Evolutionary conservation across 345 rosid species (phyloP).

Genomic region (Moricandia moricandioides): DNA sequence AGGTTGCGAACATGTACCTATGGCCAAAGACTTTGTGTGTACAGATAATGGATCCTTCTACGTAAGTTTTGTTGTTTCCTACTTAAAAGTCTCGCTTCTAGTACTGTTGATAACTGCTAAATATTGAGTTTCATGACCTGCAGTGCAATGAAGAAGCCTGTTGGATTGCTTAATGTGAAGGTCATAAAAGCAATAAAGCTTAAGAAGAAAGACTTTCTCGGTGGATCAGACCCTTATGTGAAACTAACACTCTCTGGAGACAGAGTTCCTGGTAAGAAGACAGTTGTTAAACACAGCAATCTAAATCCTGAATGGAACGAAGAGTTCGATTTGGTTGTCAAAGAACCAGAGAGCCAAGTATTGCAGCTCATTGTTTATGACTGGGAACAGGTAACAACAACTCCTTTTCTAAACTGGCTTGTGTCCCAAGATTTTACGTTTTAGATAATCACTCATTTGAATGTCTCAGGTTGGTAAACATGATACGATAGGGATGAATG

Average conservation of each 20-base stretch:
- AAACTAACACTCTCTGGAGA: constrained; percentile 79
- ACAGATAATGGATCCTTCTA: constrained; percentile 71
- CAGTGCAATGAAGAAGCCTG: constrained; percentile 79
- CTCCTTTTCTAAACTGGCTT: not conserved
- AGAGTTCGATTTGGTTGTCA: constrained; percentile 69
- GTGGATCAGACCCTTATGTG: constrained; percentile 92
- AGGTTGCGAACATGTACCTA: constrained; percentile 89
- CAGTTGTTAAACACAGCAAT: constrained; percentile 75
- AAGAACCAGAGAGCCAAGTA: constrained; percentile 72
- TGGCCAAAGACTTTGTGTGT: constrained; percentile 94
- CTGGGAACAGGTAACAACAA: constrained; percentile 78
- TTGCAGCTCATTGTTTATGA: constrained; percentile 66
- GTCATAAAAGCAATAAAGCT: constrained; percentile 73
- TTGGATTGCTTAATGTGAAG: constrained; percentile 75
- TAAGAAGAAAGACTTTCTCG: constrained; percentile 77
- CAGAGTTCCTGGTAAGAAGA: constrained; percentile 66
- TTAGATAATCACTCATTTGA: not conserved
- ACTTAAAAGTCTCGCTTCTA: not conserved
- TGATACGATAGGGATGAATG: constrained; percentile 90
- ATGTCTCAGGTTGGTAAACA: constrained; percentile 70
- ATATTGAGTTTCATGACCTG: not conserved
- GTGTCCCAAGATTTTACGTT: not conserved
- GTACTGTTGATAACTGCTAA: not conserved
- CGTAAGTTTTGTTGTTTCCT: constrained; percentile 38
- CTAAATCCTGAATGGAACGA: constrained; percentile 97